phyloP scores from a whole-genome alignment of 495 filamentous ascomycete species.

The Xylaria castorea region DNA sequence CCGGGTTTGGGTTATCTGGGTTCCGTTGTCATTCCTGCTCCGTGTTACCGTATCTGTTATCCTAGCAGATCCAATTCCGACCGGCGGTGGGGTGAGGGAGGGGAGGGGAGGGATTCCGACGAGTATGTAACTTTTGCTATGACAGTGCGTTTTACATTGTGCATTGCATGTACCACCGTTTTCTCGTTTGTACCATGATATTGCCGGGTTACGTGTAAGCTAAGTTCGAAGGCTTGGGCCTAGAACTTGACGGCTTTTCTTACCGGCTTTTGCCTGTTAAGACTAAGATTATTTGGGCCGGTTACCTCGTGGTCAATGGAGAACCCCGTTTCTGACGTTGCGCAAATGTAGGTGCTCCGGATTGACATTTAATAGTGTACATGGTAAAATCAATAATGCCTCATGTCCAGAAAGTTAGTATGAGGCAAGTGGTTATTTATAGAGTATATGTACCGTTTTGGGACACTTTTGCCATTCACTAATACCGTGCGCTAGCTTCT shows the following conservation, averaged over 20 bases:
- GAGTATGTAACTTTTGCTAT: not conserved
- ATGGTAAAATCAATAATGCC: slow-evolving; percentile 24
- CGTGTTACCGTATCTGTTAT: not conserved
- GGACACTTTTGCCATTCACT: slow-evolving; percentile 4
- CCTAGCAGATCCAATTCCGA: not conserved
- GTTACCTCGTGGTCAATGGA: not conserved
- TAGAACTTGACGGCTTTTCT: slow-evolving; percentile 15
- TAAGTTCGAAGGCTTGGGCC: slow-evolving; percentile 13
- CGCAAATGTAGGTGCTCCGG: not conserved
- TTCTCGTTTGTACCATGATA: slow-evolving; percentile 1
- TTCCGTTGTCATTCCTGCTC: not conserved
- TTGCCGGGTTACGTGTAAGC: not conserved
- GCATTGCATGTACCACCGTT: slow-evolving; percentile 12
- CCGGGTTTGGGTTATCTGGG: not conserved
- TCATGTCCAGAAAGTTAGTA: not conserved
- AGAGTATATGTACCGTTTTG: slow-evolving; percentile 13
- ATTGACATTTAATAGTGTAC: not conserved
- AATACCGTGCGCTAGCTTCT: slow-evolving; percentile 13
- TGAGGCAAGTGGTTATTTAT: slow-evolving; percentile 20
- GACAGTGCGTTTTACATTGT: not conserved
- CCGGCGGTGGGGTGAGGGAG: not conserved
- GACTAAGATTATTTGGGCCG: not conserved
- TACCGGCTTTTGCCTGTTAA: not conserved
- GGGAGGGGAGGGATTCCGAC: not conserved
- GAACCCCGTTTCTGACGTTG: not conserved